These are phyloP conservation scores for Escallonia herrerae DNA, from an alignment of 129 eudicot species.

Conservation along the genomic window DNA sequence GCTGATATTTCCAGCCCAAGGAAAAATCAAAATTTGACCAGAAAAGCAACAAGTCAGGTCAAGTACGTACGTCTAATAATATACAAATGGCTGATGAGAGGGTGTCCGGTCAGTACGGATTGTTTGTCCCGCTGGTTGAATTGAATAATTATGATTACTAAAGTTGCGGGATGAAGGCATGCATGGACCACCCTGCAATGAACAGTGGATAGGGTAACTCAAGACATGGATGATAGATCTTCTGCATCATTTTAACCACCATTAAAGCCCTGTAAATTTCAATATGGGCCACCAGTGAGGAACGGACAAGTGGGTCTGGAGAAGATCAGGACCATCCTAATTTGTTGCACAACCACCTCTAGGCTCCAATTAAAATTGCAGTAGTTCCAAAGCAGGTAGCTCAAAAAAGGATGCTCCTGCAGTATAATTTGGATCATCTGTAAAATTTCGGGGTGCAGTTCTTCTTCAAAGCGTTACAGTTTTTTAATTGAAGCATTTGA, in stretches of 20 bases:
- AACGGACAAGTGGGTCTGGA: neutral
- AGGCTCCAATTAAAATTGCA: no score
- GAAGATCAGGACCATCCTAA: neutral
- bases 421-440: no score
- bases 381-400: no score
- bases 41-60: neutral
- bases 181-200: slow-evolving; percentile 8
- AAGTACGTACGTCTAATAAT: neutral
- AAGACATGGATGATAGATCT: slow-evolving; percentile 8
- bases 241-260: neutral
- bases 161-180: neutral
- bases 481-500: no score
- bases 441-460: no score
- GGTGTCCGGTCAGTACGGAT: slow-evolving; percentile 28
- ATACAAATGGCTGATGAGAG: neutral
- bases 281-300: neutral
- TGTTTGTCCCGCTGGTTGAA: neutral
- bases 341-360: neutral
- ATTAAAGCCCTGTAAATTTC: no score
- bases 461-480: no score
- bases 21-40: neutral
- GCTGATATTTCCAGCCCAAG: no score
- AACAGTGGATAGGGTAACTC: slow-evolving; percentile 14
- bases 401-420: no score
- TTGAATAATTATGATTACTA: neutral